These are phyloP conservation scores for Multifurca ochricompacta DNA, from an alignment of 768 basidiomycete species.

Conservation along the genomic window DNA sequence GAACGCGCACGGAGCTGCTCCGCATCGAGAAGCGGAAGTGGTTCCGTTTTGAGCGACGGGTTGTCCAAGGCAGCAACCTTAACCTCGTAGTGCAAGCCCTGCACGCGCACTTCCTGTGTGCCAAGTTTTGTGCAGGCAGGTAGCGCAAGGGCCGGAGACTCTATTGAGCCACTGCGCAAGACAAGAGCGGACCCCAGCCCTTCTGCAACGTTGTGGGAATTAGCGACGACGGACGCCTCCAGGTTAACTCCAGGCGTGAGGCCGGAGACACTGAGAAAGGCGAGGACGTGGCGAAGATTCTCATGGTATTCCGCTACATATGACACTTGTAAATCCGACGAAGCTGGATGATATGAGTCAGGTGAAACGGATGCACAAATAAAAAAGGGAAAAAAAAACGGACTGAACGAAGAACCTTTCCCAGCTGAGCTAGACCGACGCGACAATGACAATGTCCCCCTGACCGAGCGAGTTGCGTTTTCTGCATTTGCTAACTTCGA, in stretches of 20 bases:
- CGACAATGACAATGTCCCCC: constrained; percentile 20
- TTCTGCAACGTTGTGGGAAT: constrained; percentile 26
- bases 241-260: constrained; percentile 42
- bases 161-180: constrained; percentile 50
- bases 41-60: constrained; percentile 18
- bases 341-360: neutral
- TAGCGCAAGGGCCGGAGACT: constrained; percentile 48
- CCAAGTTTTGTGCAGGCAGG: constrained; percentile 54
- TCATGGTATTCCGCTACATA: constrained; percentile 79
- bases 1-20: constrained; percentile 45
- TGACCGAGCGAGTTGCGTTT: constrained; percentile 18
- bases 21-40: constrained; percentile 57
- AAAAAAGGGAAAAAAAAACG: neutral
- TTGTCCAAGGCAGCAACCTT: constrained; percentile 43
- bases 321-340: constrained; percentile 31
- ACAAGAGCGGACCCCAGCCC: constrained; percentile 34
- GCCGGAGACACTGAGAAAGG: constrained; percentile 58
- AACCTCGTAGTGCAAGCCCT: constrained; percentile 59
- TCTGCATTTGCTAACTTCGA: constrained; percentile 21
- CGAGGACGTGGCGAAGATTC: constrained; percentile 69
- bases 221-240: constrained; percentile 58
- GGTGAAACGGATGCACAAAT: neutral
- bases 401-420: constrained; percentile 25
- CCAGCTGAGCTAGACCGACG: constrained; percentile 26
- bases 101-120: constrained; percentile 47